phyloP scores from a whole-genome alignment of 768 basidiomycete genomes.

The Pluteus cervinus region DNA sequence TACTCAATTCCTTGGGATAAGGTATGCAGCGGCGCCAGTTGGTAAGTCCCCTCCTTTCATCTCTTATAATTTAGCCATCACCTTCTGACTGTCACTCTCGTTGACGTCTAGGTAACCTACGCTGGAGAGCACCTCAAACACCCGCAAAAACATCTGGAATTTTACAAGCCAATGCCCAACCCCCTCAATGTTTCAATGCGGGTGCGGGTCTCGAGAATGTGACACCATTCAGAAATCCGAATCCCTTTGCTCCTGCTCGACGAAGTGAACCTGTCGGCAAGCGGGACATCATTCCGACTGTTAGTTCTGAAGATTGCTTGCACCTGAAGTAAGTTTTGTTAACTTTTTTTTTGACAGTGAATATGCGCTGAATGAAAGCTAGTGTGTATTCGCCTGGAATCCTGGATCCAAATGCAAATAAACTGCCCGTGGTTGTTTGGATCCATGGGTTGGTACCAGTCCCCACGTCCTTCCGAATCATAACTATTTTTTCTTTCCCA shows the following conservation, averaged over 20 bases:
- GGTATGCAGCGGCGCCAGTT: conserved; percentile 44
- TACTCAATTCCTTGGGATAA: conserved; percentile 34
- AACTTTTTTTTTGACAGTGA: neutral
- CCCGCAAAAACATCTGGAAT: conserved; percentile 21
- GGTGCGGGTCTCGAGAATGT: conserved; percentile 20
- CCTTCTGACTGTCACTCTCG: neutral
- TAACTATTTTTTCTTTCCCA: neutral
- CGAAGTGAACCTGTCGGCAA: no score
- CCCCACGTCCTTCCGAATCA: conserved; percentile 1
- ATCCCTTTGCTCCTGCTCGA: no score
- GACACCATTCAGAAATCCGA: conserved; percentile 23
- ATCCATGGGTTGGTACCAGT: conserved; percentile 36
- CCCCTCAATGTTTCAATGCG: conserved; percentile 25
- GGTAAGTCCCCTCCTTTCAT: conserved; percentile 21
- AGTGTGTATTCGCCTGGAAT: conserved; percentile 32
- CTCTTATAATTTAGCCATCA: neutral
- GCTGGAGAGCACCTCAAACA: conserved; percentile 27
- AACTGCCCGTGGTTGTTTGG: conserved; percentile 35
- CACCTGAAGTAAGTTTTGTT: conserved; percentile 27
- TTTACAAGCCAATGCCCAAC: conserved; percentile 24
- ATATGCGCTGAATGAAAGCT: neutral
- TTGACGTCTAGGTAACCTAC: conserved; percentile 18
- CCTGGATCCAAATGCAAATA: conserved; percentile 11
- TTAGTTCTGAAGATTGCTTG: conserved; percentile 32
- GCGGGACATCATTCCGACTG: conserved; percentile 3